Conservation (phyloP, 495 filamentous ascomycete species). For the Annulohypoxylon nitens region DNA sequence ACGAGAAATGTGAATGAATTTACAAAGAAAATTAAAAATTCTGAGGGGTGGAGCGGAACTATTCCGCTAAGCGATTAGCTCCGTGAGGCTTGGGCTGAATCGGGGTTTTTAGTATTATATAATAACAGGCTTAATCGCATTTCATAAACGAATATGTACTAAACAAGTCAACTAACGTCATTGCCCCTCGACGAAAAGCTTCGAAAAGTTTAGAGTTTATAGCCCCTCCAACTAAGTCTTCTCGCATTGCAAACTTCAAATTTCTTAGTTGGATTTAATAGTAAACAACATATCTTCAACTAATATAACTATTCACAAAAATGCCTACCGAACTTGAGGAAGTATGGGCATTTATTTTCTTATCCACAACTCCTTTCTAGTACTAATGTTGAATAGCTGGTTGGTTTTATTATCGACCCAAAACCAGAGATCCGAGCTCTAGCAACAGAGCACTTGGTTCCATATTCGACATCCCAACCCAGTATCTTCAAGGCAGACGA, state of each 20-base stretch:
- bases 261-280: conserved; percentile 1
- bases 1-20: conserved; percentile 33
- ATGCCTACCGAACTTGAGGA: conserved; percentile 91
- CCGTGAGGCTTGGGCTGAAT: conserved; percentile 26
- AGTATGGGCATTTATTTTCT: too few relatives aligned
- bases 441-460: conserved; percentile 88
- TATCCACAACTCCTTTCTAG: background rate
- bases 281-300: background rate
- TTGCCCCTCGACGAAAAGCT: conserved; percentile 45
- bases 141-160: background rate
- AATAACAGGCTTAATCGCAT: background rate
- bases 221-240: conserved; percentile 27
- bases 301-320: background rate
- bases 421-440: conserved; percentile 81
- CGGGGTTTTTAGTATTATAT: background rate
- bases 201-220: background rate
- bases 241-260: conserved; percentile 21
- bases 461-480: conserved; percentile 82
- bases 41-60: conserved; percentile 40
- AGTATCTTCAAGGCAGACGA: conserved; percentile 85
- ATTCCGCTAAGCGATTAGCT: conserved; percentile 39
- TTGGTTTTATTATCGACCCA: conserved; percentile 90
- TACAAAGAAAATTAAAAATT: conserved; percentile 47
- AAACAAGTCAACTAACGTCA: conserved; percentile 23
- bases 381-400: conserved; percentile 70